Percentiles rank a stretch among this genome's conserved stretches.
Conservation (phyloP, 2,329 filamentous ascomycete species). For the Fusarium sp. region DNA sequence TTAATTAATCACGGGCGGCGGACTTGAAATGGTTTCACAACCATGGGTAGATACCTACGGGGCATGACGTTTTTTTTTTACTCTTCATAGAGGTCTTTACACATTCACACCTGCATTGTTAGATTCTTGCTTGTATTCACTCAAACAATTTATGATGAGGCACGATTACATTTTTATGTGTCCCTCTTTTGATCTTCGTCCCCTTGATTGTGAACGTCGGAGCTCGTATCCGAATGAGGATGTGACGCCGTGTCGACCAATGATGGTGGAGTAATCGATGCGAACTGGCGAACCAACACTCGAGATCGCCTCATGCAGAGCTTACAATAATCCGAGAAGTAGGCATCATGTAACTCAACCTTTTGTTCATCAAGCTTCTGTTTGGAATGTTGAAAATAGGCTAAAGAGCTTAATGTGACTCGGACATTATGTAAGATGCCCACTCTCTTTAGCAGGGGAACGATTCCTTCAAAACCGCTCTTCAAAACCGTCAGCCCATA, state of each 20-base stretch:
- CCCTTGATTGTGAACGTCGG: neutral
- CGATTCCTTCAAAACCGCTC: neutral
- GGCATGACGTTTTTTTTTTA: constrained; percentile 8
- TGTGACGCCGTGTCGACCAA: neutral
- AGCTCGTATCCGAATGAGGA: neutral
- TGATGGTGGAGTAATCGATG: neutral
- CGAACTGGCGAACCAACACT: neutral
- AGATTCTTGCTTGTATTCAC: constrained; percentile 1
- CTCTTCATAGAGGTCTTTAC: neutral
- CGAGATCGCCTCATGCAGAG: neutral
- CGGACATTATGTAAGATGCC: neutral
- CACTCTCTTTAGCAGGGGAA: neutral
- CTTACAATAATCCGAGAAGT: neutral
- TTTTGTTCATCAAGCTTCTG: neutral
- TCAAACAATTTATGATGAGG: constrained; percentile 16
- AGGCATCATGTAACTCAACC: neutral
- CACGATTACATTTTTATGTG: neutral
- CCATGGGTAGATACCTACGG: constrained; percentile 23
- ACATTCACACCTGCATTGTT: constrained; percentile 3
- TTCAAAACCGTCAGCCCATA: neutral
- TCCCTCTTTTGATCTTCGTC: neutral
- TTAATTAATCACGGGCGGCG: constrained; percentile 7
- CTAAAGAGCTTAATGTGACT: neutral
- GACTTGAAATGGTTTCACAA: constrained; percentile 5
- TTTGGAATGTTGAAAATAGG: neutral